Evolutionary conservation across 1,139 yeast species (phyloP).

Genomic region (Geotrichum phurueaensis): DNA sequence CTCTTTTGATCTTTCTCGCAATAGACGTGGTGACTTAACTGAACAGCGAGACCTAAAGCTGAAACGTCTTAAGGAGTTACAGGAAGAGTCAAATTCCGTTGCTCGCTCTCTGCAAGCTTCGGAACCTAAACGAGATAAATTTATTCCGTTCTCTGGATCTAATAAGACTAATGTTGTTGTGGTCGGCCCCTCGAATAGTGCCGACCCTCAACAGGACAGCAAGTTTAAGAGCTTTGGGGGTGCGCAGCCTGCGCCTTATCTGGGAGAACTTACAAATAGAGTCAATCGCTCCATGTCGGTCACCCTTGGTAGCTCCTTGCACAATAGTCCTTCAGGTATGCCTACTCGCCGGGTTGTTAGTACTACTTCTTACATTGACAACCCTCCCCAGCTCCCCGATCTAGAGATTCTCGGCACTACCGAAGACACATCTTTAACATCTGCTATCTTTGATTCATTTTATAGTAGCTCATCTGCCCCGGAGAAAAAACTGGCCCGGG

Average conservation of each 20-base stretch:
- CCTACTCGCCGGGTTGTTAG: conserved; percentile 10
- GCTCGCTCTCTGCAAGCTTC: conserved; percentile 17
- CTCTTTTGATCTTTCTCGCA: not conserved
- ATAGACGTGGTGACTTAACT: conserved; percentile 23
- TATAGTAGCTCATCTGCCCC: not conserved
- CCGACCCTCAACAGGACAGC: not conserved
- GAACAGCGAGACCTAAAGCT: conserved; percentile 27
- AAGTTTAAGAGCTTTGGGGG: conserved; percentile 3
- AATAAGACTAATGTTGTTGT: not conserved
- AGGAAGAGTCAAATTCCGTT: conserved; percentile 32
- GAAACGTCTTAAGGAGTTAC: conserved; percentile 31
- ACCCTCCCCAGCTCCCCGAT: not conserved
- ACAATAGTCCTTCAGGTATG: conserved; percentile 9
- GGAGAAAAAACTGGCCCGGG: not conserved
- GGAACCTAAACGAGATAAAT: not conserved
- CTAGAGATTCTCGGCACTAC: not conserved
- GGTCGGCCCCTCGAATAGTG: not conserved
- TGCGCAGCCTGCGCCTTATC: conserved; percentile 14
- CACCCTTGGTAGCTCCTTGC: conserved; percentile 4
- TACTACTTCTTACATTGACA: not conserved
- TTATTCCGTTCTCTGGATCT: conserved; percentile 3
- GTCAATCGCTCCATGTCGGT: conserved; percentile 17
- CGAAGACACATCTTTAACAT: not conserved
- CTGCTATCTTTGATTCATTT: not conserved
- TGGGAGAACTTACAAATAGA: conserved; percentile 15